Evolutionary conservation across 441 rosid genomes (phyloP), one percentile per base, ranked within the genome.

Genomic region (Syzygium syzygioides): DNA sequence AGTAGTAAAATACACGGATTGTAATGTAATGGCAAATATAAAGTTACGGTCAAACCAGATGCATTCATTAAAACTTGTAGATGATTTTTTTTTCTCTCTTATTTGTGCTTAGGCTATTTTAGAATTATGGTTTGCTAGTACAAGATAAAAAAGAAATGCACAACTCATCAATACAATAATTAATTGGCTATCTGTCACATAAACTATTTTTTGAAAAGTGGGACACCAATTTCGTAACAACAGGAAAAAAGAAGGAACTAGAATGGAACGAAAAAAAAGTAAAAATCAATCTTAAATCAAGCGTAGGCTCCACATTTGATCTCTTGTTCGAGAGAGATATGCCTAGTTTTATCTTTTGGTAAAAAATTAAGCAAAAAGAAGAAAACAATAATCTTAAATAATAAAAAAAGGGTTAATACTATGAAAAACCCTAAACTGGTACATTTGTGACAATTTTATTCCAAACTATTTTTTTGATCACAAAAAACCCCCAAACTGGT

Each of bases 1-100:
- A 68, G 48, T 0, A 34, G 0, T 5, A 10, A 71, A 11, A 71
- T 37, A 20, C 25, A 37, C 0, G 8, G 7, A 20, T 7, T 71
- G 11, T 37, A 3, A 20, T 71, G 9, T 71, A 37, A 34, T 37
- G 28, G 28, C 0, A 20, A 14, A 37, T 20, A 71, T 71, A 20
- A 37, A 37, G 52, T 23, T 37, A 41, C 37, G 13, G 17, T 71
- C 0, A 20, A 41, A 20, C 1, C 83, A 71, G 3, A 71, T 71
- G 83, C 5, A 12, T 37, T 71, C 18, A 37, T 71, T 37, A 23
- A 71, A 71, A 6, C 45, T 71, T 20, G 17, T 5, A 11, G 17
- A 71, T 71, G 28, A 71, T 37, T 71, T 10, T 37, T 71, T 8
- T 41, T 5, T 68, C 45, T 20, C 52, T 71, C 5, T 71, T 23